phyloP scores from a whole-genome alignment of 163 green algal species.

The Chloromonas sp. region DNA sequence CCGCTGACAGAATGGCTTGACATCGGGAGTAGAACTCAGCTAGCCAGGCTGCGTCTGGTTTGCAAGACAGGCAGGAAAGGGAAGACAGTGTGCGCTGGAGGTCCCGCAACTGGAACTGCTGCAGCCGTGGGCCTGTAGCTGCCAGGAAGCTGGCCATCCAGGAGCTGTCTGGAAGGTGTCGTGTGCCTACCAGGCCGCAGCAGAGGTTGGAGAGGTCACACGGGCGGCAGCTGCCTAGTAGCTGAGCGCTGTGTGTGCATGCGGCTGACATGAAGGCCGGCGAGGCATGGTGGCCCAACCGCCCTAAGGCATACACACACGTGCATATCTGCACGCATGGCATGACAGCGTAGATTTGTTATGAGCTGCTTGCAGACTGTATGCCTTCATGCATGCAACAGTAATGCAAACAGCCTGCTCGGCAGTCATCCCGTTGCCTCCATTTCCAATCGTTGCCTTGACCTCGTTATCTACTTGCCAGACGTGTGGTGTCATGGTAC shows the following conservation, averaged over 20 bases:
- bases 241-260: neutral
- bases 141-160: neutral
- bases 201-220: neutral
- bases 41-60: neutral
- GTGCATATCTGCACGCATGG: too few species aligned
- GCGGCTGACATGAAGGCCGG: too few species aligned
- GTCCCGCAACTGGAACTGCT: neutral
- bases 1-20: neutral
- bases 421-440: too few species aligned
- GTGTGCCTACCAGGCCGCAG: neutral
- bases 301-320: too few species aligned
- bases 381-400: too few species aligned
- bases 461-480: too few species aligned
- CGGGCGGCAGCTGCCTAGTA: neutral
- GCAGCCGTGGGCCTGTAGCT: neutral
- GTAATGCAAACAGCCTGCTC: too few species aligned
- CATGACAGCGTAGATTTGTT: too few species aligned
- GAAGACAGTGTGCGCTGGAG: neutral
- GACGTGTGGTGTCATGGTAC: too few species aligned
- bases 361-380: too few species aligned
- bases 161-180: neutral
- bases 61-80: neutral
- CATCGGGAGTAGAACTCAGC: constrained; percentile 1
- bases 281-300: too few species aligned
- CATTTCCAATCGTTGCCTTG: too few species aligned